Conservation (phyloP, 768 basidiomycete genomes). For the Boletus huronensis region DNA sequence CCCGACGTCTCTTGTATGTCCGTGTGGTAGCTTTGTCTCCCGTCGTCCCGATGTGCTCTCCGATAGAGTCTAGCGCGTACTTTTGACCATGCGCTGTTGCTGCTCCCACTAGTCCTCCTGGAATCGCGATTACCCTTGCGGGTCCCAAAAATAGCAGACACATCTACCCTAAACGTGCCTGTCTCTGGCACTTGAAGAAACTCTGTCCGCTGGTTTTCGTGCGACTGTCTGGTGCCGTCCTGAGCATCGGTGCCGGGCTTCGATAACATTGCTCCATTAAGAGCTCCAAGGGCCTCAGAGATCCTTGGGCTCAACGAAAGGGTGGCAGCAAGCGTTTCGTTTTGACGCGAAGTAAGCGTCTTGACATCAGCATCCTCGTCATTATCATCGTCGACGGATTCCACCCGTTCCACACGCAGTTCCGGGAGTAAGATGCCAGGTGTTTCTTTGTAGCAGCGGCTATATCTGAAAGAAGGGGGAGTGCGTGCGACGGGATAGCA, state of each 20-base stretch:
- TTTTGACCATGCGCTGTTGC: conserved; percentile 30
- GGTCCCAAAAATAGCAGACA: conserved; percentile 28
- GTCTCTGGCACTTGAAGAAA: conserved; percentile 37
- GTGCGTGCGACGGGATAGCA: conserved; percentile 21
- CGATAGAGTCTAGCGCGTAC: conserved; percentile 31
- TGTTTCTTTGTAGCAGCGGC: neutral
- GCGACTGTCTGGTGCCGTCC: conserved; percentile 3
- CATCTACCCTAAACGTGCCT: conserved; percentile 49
- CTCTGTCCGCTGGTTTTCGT: conserved; percentile 6
- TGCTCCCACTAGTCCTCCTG: conserved; percentile 22
- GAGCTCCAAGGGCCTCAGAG: conserved; percentile 25
- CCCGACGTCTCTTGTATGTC: conserved; percentile 22
- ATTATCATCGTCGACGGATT: conserved; percentile 16
- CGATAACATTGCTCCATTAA: conserved; percentile 1
- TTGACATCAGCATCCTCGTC: conserved; percentile 30
- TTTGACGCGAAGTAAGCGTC: conserved; percentile 30
- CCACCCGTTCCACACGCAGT: conserved; percentile 11
- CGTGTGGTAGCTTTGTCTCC: conserved; percentile 14
- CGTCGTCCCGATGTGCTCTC: conserved; percentile 30
- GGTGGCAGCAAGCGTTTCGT: conserved; percentile 39
- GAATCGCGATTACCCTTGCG: conserved; percentile 19
- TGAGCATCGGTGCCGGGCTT: conserved; percentile 3
- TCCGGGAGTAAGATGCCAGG: conserved; percentile 23
- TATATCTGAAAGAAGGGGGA: conserved; percentile 13
- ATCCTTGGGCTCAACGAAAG: conserved; percentile 46